Base-by-base conservation (phyloP, 1,139 yeast species). In the Saccharomyces pastorianus region DNA sequence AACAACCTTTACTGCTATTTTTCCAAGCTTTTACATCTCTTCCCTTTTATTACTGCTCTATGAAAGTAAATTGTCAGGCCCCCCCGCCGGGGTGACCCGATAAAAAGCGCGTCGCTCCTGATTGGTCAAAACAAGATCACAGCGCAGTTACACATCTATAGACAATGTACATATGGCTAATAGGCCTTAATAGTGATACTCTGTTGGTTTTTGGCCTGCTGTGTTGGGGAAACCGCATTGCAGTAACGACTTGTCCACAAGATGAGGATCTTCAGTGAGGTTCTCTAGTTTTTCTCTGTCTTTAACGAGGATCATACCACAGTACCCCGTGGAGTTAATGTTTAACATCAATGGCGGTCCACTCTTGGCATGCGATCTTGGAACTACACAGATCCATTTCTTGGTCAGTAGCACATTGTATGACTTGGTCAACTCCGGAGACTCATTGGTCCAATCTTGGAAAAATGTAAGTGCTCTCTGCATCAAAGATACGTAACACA, bases 331-430 rank as follows among this genome's bases (percentile, higher is more conserved):
- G 1, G 96, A 78, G 66, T 93, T 93, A 60, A 91, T 76, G 5
- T 89, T 88, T 42, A 86, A 64, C 25, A 73, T 73, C 47, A 71
- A 71, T 13, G 47, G 38, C 14, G 52, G 52, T 32, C 52, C 56
- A 11, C 61, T 66, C 53, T 53, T 55, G 13, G 77, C 72, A 14
- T 67, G 65, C 4, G 84, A 76, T 63, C 98, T 80, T 27, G 98
- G 98, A n/a, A 90, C 85, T 47, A 88, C 70, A 80, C 90, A 80
- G 73, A 91, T 80, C 86, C 93, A 91, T 53, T 82, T 78, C 54
- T 83, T 82, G 46, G 96, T 89, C 78, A 91, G 81, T 50, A 89
- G 71, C 46, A 91, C 81, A 66, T 93, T 93, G 71, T 88, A 91
- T 31, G 95, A 85, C 57, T 61, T 56, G 11, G 51, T 56, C 51